Base-by-base conservation (phyloP, 345 rosid genomes). In the Adansonia digitata region DNA sequence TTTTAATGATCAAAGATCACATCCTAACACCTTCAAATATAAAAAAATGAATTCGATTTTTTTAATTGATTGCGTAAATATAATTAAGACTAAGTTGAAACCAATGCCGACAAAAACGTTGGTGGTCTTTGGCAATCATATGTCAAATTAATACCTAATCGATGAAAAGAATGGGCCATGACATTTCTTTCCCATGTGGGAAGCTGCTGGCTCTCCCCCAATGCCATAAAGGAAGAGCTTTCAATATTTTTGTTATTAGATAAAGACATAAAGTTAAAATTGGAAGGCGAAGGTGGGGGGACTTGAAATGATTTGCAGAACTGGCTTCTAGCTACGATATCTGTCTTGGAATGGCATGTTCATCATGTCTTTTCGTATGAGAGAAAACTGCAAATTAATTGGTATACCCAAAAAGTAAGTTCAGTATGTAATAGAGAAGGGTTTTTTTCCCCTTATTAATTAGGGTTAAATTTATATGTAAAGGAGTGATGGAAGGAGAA, bases 111-210 rank as follows among this genome's bases (percentile, higher is more conserved):
- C 55, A 68, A 43, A 45, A 68, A 42, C 46, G 51, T 24, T 72
- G 74, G 64, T 39, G 48, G 5, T 71, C 55, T 52, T 37, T 22
- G 64, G 74, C 49, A 22, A 40, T 55, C 64, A 71, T 22, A 20
- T 52, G 74, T 55, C 65, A 56, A 72, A 42, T 56, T 56, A 57
- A 7, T 42, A 57, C 74, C 66, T 42, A 40, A 56, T 39, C 53
- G 63, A 37, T 55, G 64, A 14, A 20, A 56, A 37, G 49, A 27
- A 56, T 73, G 75, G 75, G 57, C 67, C 75, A 57, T 13, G 27
- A 26, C 65, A 40, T 57, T 37, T 27, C 53, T 29, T 40, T 29
- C 24, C 49, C 75, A 73, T 26, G 75, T 57, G 75, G 56, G 74
- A 39, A 39, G 74, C 64, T 71, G 74, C 62, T 34, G 12, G 6